These are phyloP conservation scores for Kandelia obovata DNA, from an alignment of 345 rosid genomes.

Conservation along the genomic window DNA sequence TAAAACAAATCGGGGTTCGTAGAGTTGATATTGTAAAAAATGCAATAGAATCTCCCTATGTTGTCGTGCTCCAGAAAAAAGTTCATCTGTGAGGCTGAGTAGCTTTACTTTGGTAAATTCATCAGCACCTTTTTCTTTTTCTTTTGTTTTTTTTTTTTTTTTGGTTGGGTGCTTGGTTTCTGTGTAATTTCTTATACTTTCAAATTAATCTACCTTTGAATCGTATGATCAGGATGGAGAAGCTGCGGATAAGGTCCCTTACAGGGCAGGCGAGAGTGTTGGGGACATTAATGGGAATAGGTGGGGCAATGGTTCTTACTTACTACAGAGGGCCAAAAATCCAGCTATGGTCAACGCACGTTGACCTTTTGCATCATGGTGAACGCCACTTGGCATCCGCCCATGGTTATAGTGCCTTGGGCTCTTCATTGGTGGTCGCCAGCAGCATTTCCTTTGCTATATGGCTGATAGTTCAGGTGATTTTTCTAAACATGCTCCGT, in stretches of 20 bases:
- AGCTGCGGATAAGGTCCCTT: constrained; percentile 16
- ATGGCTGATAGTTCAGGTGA: constrained; percentile 49
- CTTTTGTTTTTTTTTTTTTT: too few relatives aligned
- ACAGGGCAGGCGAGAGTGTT: constrained; percentile 48
- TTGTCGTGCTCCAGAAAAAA: too few relatives aligned
- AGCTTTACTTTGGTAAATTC: too few relatives aligned
- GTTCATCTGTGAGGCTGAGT: too few relatives aligned
- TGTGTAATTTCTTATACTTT: too few relatives aligned
- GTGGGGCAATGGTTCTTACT: constrained; percentile 60
- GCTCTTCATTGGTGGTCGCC: constrained; percentile 21
- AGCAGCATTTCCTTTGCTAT: constrained; percentile 32
- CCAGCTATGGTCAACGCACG: constrained; percentile 29
- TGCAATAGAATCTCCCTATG: too few relatives aligned
- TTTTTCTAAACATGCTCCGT: too few relatives aligned
- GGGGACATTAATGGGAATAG: constrained; percentile 52
- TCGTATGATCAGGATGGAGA: constrained; percentile 40
- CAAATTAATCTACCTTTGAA: too few relatives aligned
- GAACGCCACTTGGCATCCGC: background rate
- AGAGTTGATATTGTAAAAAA: too few relatives aligned
- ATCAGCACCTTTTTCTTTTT: too few relatives aligned
- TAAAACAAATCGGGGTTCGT: too few relatives aligned
- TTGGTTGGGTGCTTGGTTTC: background rate
- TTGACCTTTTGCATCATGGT: constrained; percentile 30
- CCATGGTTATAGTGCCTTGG: constrained; percentile 15
- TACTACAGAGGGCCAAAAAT: constrained; percentile 47